A percentile compares a stretch with the other conserved stretches of the same genome.
Evolutionary conservation across 345 rosid genomes (phyloP).

Genomic region (Eucalyptus melliodora): DNA sequence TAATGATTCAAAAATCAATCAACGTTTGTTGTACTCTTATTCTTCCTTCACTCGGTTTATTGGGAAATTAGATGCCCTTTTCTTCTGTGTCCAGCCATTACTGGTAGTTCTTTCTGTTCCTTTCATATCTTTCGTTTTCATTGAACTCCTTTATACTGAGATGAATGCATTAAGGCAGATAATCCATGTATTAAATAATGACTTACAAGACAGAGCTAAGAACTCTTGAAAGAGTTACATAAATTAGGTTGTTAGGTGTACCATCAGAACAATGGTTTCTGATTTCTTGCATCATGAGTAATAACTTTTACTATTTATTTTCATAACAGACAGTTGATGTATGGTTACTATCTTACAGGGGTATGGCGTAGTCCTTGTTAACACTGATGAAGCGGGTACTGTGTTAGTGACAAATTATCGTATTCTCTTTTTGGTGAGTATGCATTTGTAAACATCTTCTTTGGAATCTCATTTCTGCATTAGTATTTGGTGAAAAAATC

Average conservation of each 20-base stretch:
- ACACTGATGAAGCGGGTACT: slow-evolving; percentile 75
- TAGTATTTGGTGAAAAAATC: not conserved
- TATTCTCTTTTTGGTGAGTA: slow-evolving; percentile 79
- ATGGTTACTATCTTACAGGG: slow-evolving; percentile 34
- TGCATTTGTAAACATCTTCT: not conserved
- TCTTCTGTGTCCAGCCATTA: not conserved
- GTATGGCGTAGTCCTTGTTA: slow-evolving; percentile 77
- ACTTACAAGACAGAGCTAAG: not conserved
- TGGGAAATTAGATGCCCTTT: not conserved
- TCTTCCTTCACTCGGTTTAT: not conserved
- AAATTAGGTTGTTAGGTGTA: not conserved
- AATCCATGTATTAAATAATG: not conserved
- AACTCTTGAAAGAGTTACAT: not conserved
- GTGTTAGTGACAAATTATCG: slow-evolving; percentile 88
- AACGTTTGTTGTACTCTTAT: not conserved
- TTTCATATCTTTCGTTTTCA: not conserved
- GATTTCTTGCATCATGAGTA: not conserved
- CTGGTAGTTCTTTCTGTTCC: not conserved
- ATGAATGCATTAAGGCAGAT: not conserved
- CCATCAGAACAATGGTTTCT: not conserved
- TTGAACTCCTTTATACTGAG: not conserved
- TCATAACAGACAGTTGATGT: not conserved
- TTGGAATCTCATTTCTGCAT: not conserved
- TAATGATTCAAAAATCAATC: not conserved
- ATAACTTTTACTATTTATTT: not conserved